Evolutionary conservation across 306 rosid genomes (phyloP).

Genomic region (Vicia faba): DNA sequence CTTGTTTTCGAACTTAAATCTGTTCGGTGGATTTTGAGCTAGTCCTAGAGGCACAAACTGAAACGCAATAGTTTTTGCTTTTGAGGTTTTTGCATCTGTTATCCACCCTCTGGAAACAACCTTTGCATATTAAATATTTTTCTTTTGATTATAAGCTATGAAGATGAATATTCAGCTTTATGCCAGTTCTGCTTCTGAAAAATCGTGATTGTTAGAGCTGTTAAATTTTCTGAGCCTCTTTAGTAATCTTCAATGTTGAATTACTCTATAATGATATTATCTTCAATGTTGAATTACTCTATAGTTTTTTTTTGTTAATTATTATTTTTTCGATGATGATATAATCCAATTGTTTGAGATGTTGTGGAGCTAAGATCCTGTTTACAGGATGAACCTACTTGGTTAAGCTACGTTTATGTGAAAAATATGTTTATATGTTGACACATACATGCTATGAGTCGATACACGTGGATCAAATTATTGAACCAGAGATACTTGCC

Average conservation of each 20-base stretch:
- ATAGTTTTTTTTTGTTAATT: too few relatives aligned
- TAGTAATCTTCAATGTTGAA: too few relatives aligned
- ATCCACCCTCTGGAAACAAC: slow-evolving; percentile 51
- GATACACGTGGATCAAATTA: too few relatives aligned
- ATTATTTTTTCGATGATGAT: slow-evolving; percentile 44
- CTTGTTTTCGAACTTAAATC: slow-evolving; percentile 49
- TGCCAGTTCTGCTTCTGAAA: slow-evolving; percentile 99
- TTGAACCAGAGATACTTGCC: too few relatives aligned
- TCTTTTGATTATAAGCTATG: slow-evolving; percentile 40
- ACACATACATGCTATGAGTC: too few relatives aligned
- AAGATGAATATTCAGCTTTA: slow-evolving; percentile 71
- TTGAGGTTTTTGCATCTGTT: slow-evolving; percentile 30
- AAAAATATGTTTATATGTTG: too few relatives aligned
- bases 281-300: too few relatives aligned
- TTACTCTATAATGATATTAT: too few relatives aligned
- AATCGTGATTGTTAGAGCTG: slow-evolving; percentile 85
- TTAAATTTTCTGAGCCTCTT: slow-evolving; percentile 60
- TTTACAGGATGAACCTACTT: too few relatives aligned
- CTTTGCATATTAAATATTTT: slow-evolving; percentile 29
- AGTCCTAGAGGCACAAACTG: slow-evolving; percentile 68
- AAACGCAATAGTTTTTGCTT: slow-evolving; percentile 46
- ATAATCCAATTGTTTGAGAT: too few relatives aligned
- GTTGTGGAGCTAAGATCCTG: too few relatives aligned
- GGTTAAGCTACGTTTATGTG: too few relatives aligned
- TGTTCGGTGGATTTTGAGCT: slow-evolving; percentile 47